Evolutionary conservation across 192 early-diverging fungal genomes (phyloP), one percentile per base, ranked within the genome.

Genomic region (Cladochytrium replicatum): DNA sequence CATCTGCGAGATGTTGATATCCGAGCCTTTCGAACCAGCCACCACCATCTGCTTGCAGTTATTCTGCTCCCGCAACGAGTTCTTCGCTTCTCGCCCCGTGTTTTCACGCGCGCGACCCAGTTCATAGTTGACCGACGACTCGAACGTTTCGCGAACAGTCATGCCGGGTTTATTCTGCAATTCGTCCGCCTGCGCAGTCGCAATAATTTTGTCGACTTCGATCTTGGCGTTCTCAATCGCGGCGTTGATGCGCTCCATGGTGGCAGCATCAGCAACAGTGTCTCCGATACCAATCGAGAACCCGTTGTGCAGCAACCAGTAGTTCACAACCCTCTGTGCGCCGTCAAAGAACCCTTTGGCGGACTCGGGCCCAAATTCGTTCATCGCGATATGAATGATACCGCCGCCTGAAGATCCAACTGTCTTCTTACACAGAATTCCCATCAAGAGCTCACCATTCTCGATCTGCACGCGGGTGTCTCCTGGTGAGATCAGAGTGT

Each of bases 241-340:
- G 22, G 63, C 69, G 24, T 84, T 85, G 52, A 97, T 89, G 2
- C 63, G 57, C 40, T 78, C 63, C 77, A 90, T 90, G 13, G 91
- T 89, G 32, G 53, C 56, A 24, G 69, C 64, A 61, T 92, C 88
- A n/a, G 91, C 88, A 61, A 98, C 83, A 4, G 94, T 93, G 58
- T 98, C 94, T 47, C 93, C 95, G 61, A 97, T 95, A 52, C 92
- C 91, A 32, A 97, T 89, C 54, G 89, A 93, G 55, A 99, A 99
- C 9, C 93, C 87, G 57, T 93, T 77, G 55, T 93, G 88, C 54
- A 87, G 57, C 38, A 99, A 67, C 89, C 91, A 99, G 69, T 93
- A 86, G 67, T 96, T 97, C 41, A 95, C 85, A 7, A 99, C 82
- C 7, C 78, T 80, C 64, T 96, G 92, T 39, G 81, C 83, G 44